Evolutionary conservation across 176 grass and related monocot genomes (phyloP).

Genomic region (Aechmea fasciata): DNA sequence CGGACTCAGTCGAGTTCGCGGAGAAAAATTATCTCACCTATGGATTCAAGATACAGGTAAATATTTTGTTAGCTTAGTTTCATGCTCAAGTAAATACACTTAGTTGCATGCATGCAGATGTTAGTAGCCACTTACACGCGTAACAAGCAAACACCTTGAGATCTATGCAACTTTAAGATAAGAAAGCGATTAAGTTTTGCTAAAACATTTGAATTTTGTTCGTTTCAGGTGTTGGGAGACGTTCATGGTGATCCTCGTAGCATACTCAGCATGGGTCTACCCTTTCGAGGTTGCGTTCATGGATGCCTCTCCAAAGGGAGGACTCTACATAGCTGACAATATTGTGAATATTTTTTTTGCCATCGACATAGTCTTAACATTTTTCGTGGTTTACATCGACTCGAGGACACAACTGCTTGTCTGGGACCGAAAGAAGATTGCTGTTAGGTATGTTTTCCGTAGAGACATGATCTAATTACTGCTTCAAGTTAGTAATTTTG

Average conservation of each 20-base stretch:
- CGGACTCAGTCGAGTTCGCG: constrained; percentile 19
- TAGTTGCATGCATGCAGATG: neutral
- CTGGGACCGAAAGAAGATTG: constrained; percentile 48
- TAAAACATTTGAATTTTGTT: neutral
- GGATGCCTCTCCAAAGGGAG: constrained; percentile 63
- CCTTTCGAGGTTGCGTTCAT: constrained; percentile 98
- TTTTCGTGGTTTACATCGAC: constrained; percentile 93
- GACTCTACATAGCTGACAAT: constrained; percentile 58
- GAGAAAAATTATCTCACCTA: constrained; percentile 53
- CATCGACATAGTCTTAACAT: constrained; percentile 76
- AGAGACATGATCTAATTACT: neutral
- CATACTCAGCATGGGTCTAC: constrained; percentile 97
- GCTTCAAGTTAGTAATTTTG: neutral
- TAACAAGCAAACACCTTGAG: neutral
- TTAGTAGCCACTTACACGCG: neutral
- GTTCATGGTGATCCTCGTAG: constrained; percentile 88
- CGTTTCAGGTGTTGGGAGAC: constrained; percentile 80
- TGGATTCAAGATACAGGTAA: constrained; percentile 81
- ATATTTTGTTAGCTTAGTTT: neutral
- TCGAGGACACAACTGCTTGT: constrained; percentile 70
- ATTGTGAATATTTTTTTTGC: constrained; percentile 71
- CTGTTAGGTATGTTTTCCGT: constrained; percentile 36
- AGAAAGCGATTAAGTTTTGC: neutral
- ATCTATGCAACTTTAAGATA: neutral
- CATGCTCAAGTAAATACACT: neutral